Evolutionary conservation across 495 filamentous ascomycete genomes (phyloP).

Genomic region (Aspergillus cavernicola): DNA sequence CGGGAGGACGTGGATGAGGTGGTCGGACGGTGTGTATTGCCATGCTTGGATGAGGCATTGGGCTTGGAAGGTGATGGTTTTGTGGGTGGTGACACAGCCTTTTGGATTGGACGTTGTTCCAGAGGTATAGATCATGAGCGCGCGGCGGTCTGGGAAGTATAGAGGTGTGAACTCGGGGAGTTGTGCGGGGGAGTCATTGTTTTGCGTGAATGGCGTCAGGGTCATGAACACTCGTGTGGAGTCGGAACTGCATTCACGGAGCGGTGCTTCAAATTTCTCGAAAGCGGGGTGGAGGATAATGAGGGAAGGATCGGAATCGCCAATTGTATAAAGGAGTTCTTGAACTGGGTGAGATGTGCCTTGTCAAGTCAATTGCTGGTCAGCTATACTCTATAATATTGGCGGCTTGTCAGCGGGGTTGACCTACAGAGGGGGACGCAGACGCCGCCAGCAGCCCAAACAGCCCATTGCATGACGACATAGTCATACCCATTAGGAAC

Average conservation of each 20-base stretch:
- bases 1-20: slow-evolving; percentile 43
- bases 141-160: slow-evolving; percentile 29
- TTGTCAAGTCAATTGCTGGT: slow-evolving; percentile 9
- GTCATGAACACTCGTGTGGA: slow-evolving; percentile 28
- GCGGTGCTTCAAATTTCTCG: slow-evolving; percentile 28
- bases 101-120: slow-evolving; percentile 45
- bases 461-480: slow-evolving; percentile 64
- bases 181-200: slow-evolving; percentile 5
- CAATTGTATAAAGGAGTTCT: slow-evolving; percentile 41
- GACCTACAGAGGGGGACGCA: slow-evolving; percentile 38
- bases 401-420: neutral
- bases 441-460: slow-evolving; percentile 42
- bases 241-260: slow-evolving; percentile 25
- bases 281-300: slow-evolving; percentile 41
- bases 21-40: slow-evolving; percentile 33
- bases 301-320: slow-evolving; percentile 41
- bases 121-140: slow-evolving; percentile 46
- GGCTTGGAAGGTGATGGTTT: slow-evolving; percentile 44
- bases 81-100: slow-evolving; percentile 43
- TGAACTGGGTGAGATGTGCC: slow-evolving; percentile 46
- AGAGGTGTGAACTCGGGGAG: slow-evolving; percentile 31
- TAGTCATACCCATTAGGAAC: slow-evolving; percentile 91
- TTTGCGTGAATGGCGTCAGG: slow-evolving; percentile 29
- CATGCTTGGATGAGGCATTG: slow-evolving; percentile 35
- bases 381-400: slow-evolving; percentile 2